Base-by-base conservation (phyloP, 768 basidiomycete species). In the Zangia roseola region DNA sequence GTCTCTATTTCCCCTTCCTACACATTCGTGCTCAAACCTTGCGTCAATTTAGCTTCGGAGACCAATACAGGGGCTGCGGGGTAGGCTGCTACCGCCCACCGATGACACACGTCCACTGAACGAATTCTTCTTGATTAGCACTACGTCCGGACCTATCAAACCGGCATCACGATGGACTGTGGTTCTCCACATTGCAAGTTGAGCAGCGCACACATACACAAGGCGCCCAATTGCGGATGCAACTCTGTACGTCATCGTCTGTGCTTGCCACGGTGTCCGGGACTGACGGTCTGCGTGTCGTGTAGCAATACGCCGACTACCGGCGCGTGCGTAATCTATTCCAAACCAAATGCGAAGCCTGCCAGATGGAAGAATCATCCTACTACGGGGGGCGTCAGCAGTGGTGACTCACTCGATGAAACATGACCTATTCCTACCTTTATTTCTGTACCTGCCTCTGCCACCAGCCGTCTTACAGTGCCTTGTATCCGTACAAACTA, bases 241-340 rank as follows among this genome's bases (percentile, higher is more conserved):
- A 73, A 63, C 62, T 73, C 79, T 53, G 60, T 70, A 61, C 37
- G 58, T 54, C 35, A 4, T 30, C 39, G 17, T 31, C 7, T n/a
- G 26, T 43, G 8, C 37, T 16, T 31, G 14, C 37, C 16, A 33
- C 33, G 30, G 35, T 48, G 10, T 49, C 14, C 36, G 16, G 26
- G 24, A 21, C 20, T 37, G 33, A 38, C 41, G 24, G n/a, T 20
- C 3, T 31, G 30, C 30, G 16, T 9, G 6, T 25, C n/a, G 23
- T 14, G 17, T 14, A 79, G 77, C 61, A 54, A 28, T 62, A 67
- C 30, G 52, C 65, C 41, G 83, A 86, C 56, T 61, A 80, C 33
- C 74, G 79, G 45, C 74, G 76, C 34, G 81, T 88, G 33, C 69
- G 76, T 49, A 88, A 81, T 63, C 71, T 86, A 64, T 83, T 88